phyloP scores from a whole-genome alignment of 352 stramenopile species.

The Thalassiosira mediterranea region DNA sequence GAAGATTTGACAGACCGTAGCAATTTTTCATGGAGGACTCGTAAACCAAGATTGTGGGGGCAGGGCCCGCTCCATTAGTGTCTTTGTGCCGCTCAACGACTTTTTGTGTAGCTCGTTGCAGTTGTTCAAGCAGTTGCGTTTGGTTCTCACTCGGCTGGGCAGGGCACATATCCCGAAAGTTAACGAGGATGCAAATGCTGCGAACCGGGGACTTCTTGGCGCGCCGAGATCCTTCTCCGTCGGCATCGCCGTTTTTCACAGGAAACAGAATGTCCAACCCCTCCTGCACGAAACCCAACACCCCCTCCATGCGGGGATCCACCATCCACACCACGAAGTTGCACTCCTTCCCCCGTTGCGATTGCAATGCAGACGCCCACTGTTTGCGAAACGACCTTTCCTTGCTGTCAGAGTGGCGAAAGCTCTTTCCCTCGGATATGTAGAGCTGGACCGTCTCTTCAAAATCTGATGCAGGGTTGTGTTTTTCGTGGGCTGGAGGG shows the following conservation, averaged over 20 bases:
- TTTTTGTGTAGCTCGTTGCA: constrained; percentile 15
- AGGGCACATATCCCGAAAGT: constrained; percentile 44
- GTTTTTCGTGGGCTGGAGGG: constrained; percentile 7
- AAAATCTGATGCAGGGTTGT: neutral
- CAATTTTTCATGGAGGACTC: constrained; percentile 55
- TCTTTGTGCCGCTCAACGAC: constrained; percentile 16
- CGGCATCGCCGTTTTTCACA: neutral
- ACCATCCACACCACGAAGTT: constrained; percentile 56
- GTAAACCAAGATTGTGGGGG: constrained; percentile 47
- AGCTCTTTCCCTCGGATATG: constrained; percentile 42
- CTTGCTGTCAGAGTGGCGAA: constrained; percentile 10
- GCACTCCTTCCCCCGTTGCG: constrained; percentile 34
- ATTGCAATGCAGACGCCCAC: constrained; percentile 23
- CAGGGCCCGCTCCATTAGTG: neutral
- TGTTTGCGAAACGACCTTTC: constrained; percentile 27
- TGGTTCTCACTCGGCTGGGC: constrained; percentile 8
- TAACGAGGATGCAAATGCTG: constrained; percentile 52
- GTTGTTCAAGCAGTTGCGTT: constrained; percentile 13
- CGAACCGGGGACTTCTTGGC: constrained; percentile 15
- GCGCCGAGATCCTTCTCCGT: constrained; percentile 10
- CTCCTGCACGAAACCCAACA: constrained; percentile 34
- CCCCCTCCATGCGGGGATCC: constrained; percentile 32
- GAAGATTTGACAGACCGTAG: constrained; percentile 45
- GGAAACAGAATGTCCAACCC: constrained; percentile 48
- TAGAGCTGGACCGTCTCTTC: constrained; percentile 48